Evolutionary conservation across 805 yeast genomes (phyloP).

Genomic region (Sugiyamaella boreocaroliniensis): DNA sequence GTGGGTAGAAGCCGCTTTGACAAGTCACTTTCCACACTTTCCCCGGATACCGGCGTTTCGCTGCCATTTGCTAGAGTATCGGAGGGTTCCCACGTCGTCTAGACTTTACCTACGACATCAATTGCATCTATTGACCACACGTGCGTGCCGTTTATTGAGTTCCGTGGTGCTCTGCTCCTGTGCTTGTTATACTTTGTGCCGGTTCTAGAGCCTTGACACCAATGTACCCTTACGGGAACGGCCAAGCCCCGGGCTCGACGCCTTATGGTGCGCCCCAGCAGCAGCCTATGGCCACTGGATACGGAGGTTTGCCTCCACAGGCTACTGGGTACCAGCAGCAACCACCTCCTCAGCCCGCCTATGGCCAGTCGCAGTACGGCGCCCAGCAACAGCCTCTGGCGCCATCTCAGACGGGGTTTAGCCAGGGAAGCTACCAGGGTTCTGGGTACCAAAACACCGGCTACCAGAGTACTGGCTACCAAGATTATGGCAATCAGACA

Average conservation of each 20-base stretch:
- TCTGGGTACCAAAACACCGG: conserved; percentile 9
- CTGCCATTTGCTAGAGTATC: no score
- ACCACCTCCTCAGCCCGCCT: conserved; percentile 13
- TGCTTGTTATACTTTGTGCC: no score
- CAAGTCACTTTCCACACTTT: background rate
- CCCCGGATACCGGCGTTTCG: background rate
- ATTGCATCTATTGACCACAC: no score
- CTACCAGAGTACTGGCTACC: conserved; percentile 24
- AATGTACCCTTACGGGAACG: background rate
- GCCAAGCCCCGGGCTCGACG: conserved; percentile 6
- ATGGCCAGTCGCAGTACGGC: conserved; percentile 14
- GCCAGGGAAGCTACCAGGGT: conserved; percentile 5
- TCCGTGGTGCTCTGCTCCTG: no score
- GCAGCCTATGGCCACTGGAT: conserved; percentile 10
- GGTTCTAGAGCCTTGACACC: background rate
- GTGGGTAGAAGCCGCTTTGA: background rate
- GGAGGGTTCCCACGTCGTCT: no score
- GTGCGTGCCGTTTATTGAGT: no score
- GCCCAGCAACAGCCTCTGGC: conserved; percentile 4
- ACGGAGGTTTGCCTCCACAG: conserved; percentile 6
- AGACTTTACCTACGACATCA: no score
- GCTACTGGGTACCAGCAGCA: conserved; percentile 18
- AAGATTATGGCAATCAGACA: conserved; percentile 8
- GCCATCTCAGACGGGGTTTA: conserved; percentile 6
- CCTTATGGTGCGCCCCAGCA: conserved; percentile 2